A percentile compares a stretch with the other conserved stretches of the same genome.
Conservation (phyloP, 208 protist species). For the Trichomonas vaginalis region DNA sequence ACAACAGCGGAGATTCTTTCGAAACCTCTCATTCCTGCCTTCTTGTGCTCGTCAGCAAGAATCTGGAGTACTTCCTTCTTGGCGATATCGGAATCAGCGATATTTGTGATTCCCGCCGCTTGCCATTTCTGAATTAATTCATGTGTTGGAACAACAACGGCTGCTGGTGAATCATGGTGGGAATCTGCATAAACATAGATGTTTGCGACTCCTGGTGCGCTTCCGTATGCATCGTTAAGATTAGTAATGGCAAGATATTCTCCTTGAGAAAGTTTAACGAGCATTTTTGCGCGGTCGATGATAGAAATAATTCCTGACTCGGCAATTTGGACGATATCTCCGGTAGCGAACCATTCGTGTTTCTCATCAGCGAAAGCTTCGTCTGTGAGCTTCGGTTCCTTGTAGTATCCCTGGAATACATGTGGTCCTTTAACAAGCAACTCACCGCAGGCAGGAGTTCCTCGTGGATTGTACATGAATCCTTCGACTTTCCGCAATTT, state of each 20-base stretch:
- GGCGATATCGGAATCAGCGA: background rate
- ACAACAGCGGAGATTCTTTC: background rate
- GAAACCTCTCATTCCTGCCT: background rate
- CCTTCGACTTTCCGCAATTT: background rate
- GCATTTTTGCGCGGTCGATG: background rate
- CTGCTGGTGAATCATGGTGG: background rate
- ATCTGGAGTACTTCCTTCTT: background rate
- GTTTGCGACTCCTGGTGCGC: background rate
- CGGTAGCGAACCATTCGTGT: background rate
- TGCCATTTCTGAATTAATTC: background rate
- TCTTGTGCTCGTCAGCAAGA: background rate
- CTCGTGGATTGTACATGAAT: background rate
- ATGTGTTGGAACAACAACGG: background rate
- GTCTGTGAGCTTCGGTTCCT: background rate
- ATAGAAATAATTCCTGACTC: background rate
- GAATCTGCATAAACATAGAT: conserved; percentile 9
- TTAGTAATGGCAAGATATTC: conserved; percentile 47
- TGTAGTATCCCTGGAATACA: background rate
- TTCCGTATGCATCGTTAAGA: background rate
- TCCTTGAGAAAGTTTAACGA: conserved; percentile 57
- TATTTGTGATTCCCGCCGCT: background rate
- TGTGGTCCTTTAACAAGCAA: background rate
- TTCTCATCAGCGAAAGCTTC: background rate
- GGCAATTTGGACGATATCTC: background rate
- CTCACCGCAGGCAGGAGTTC: background rate